Evolutionary conservation across 192 early-diverging fungal species (phyloP), one percentile per base, ranked within the genome.

Genomic region (Backusella mclennaniae): DNA sequence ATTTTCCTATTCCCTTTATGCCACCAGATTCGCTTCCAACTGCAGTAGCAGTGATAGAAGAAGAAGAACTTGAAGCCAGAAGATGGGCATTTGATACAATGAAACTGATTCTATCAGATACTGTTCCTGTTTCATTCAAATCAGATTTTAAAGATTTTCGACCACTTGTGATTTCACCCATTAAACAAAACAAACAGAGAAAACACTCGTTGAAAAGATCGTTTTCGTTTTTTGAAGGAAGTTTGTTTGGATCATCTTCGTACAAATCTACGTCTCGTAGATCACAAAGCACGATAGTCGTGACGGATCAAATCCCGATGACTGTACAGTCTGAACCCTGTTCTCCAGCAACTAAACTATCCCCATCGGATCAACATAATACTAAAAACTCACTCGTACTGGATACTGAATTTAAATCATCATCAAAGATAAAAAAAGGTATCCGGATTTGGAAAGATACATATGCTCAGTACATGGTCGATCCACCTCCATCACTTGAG

Each of bases 11-110:
- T 23, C 15, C 17, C 12, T 14, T 36, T 33, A 73, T 73, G 56
- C 52, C 72, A 59, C 72, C 72, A 35, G 35, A 49, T 49, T 46
- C 70, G 49, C 23, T 42, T 33, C 39, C 29, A 26, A 63, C 56
- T 29, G n/a, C 56, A 63, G 12, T 63, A 63, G 23, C 9, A 63
- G 56, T 29, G 26, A 29, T 63, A 26, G 56, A 23, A 5, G 56
- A 63, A 26, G 72, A 73, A 73, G 46, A 53, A 36, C 29, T 73
- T 26, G 35, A 73, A 73, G 53, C 52, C 4, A 63, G 53, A 39
- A 52, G 33, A 73, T 73, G 72, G 72, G 72, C 72, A 1, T 73
- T 31, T 17, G 53, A 73, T 52, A 73, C 72, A 21, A 19, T 73
- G 6, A 52, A 63, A 35, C 19, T 35, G 6, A 53, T 73, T 53